Evolutionary conservation across 2,329 filamentous ascomycete genomes (phyloP).

Genomic region (Fusarium chlamydosporum): DNA sequence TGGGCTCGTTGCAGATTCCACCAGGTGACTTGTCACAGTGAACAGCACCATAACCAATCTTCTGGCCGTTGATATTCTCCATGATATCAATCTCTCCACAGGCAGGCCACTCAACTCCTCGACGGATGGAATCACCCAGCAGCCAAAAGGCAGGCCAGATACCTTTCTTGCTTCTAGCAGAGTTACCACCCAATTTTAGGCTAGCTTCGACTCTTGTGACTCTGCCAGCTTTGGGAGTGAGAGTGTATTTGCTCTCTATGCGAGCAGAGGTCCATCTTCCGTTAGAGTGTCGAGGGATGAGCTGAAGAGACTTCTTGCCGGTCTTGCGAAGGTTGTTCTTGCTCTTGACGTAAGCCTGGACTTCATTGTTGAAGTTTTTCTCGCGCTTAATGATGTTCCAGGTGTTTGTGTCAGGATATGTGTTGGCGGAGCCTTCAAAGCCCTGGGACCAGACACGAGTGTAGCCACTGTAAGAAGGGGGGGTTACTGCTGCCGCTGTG

Average conservation of each 20-base stretch:
- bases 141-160: constrained; percentile 73
- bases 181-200: constrained; percentile 63
- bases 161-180: constrained; percentile 62
- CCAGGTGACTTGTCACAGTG: constrained; percentile 65
- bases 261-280: constrained; percentile 68
- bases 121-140: constrained; percentile 64
- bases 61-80: constrained; percentile 67
- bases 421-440: constrained; percentile 58
- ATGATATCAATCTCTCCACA: constrained; percentile 72
- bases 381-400: constrained; percentile 61
- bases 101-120: constrained; percentile 65
- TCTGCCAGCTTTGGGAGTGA: constrained; percentile 62
- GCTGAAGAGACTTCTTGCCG: constrained; percentile 65
- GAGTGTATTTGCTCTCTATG: constrained; percentile 64
- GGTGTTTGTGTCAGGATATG: constrained; percentile 52
- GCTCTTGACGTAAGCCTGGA: constrained; percentile 64
- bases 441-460: constrained; percentile 60
- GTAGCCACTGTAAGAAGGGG: constrained; percentile 59
- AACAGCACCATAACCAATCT: constrained; percentile 63
- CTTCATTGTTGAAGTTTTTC: constrained; percentile 66
- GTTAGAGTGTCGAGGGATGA: constrained; percentile 61
- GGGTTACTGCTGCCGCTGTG: constrained; percentile 55
- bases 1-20: constrained; percentile 67
- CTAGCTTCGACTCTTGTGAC: constrained; percentile 62
- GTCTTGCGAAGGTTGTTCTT: constrained; percentile 65